Evolutionary conservation across 192 early-diverging fungal species (phyloP).

Genomic region (Backusella australiensis): DNA sequence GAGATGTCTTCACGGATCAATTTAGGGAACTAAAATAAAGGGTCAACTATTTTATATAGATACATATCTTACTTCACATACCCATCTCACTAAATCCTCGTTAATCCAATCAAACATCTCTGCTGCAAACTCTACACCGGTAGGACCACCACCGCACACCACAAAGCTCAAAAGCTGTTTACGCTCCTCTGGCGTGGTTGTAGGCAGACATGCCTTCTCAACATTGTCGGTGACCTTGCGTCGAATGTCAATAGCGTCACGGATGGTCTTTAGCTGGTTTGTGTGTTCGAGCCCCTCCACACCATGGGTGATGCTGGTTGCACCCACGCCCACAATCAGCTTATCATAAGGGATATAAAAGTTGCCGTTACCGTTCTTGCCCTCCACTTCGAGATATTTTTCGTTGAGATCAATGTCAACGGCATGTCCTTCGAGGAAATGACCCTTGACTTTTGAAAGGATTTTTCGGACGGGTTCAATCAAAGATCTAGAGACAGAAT

Average conservation of each 20-base stretch:
- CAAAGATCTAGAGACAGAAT: conserved; percentile 38
- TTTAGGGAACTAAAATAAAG: conserved; percentile 57
- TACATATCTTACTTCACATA: neutral
- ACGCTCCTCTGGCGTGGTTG: conserved; percentile 54
- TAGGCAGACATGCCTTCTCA: conserved; percentile 65
- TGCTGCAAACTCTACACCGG: conserved; percentile 69
- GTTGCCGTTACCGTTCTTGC: conserved; percentile 20
- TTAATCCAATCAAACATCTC: conserved; percentile 52
- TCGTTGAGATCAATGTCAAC: conserved; percentile 49
- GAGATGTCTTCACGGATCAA: conserved; percentile 50
- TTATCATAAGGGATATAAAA: conserved; percentile 60
- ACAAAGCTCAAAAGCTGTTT: conserved; percentile 67
- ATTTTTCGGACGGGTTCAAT: conserved; percentile 56
- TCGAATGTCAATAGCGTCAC: conserved; percentile 62
- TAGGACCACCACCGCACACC: conserved; percentile 69
- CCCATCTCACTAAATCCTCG: conserved; percentile 59
- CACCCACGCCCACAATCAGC: conserved; percentile 55
- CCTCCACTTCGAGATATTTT: conserved; percentile 46
- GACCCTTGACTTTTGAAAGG: conserved; percentile 33
- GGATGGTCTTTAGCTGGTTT: conserved; percentile 59
- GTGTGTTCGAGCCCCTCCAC: conserved; percentile 65
- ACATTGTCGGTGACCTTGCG: conserved; percentile 59
- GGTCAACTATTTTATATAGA: neutral
- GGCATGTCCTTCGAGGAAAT: conserved; percentile 49
- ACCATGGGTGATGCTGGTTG: conserved; percentile 58